These are phyloP conservation scores for Solanum neorickii DNA, from an alignment of 257 asterid species.

Conservation along the genomic window DNA sequence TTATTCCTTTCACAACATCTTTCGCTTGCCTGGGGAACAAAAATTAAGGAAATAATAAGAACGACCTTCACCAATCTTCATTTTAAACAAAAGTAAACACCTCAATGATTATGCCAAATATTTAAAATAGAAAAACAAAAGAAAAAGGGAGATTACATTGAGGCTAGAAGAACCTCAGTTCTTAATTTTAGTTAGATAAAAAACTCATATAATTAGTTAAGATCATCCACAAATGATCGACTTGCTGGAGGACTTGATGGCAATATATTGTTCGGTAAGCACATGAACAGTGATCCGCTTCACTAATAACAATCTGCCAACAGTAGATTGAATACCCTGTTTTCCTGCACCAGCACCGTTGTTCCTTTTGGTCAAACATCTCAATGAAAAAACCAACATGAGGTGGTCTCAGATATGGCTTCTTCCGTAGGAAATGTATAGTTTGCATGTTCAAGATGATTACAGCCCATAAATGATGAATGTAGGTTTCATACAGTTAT, in stretches of 20 bases:
- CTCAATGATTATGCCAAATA: background rate
- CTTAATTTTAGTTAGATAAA: background rate
- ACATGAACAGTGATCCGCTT: background rate
- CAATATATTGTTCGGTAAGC: background rate
- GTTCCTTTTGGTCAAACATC: background rate
- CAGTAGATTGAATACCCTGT: background rate
- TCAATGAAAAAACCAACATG: background rate
- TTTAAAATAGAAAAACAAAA: background rate
- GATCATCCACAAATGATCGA: background rate
- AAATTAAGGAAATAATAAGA: background rate
- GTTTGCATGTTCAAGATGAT: background rate
- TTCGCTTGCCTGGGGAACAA: constrained; percentile 5
- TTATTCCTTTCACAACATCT: constrained; percentile 1
- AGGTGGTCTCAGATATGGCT: background rate
- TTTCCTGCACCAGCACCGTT: background rate
- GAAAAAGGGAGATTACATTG: background rate
- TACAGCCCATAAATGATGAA: background rate
- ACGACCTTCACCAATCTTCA: background rate
- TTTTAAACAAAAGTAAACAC: background rate
- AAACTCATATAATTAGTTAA: background rate
- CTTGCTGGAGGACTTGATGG: background rate
- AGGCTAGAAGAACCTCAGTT: background rate
- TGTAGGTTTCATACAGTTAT: background rate
- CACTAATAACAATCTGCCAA: background rate
- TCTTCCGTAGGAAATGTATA: background rate